Base-by-base conservation (phyloP, 371 early-diverging fungal genomes). In the Encephalitozoon intestinalis region DNA sequence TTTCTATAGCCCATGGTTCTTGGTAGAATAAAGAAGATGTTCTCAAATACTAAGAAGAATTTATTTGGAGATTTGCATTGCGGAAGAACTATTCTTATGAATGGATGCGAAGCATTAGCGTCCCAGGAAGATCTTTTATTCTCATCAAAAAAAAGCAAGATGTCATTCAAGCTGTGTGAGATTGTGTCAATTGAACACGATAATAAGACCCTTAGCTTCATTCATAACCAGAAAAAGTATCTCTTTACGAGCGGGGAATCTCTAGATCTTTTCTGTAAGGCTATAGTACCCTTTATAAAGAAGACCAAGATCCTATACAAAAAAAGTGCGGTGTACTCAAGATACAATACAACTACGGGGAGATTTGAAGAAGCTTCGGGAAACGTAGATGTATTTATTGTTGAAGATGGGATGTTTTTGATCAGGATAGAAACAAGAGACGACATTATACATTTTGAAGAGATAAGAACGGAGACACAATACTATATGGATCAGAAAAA, bases 401-500 rank as follows among this genome's bases (percentile, higher is more conserved):
- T 58, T 15, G 46, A 75, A 49, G 75, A 71, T 53, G 21, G 43
- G 21, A 12, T 43, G 26, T 66, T 46, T 75, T 54, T 73, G 51
- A 40, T 85, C 7, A 52, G 81, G 39, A 72, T 85, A 54, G 78
- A 83, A 65, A 80, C 80, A 25, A 49, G 69, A 25, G 66, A 81
- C 26, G 68, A 76, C 12, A 69, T 82, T n/a, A 46, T 81, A 40
- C 81, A 85, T 67, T 79, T 79, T 28, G 83, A 83, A 70, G 49
- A 73, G 28, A 79, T 84, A 23, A 71, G 46, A 12, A 63, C 76
- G 15, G 71, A 78, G 9, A 83, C 79, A 3, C 82, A 84, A 41
- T 84, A 82, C 67, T 86, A 86, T 51, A 79, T 82, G 63, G 86
- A 86, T 64, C 70, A 83, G 43, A 67, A 67, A 15, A 81, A 63